Base-by-base conservation (phyloP, 352 stramenopile genomes). In the Phytopythium chamaehyphon region DNA sequence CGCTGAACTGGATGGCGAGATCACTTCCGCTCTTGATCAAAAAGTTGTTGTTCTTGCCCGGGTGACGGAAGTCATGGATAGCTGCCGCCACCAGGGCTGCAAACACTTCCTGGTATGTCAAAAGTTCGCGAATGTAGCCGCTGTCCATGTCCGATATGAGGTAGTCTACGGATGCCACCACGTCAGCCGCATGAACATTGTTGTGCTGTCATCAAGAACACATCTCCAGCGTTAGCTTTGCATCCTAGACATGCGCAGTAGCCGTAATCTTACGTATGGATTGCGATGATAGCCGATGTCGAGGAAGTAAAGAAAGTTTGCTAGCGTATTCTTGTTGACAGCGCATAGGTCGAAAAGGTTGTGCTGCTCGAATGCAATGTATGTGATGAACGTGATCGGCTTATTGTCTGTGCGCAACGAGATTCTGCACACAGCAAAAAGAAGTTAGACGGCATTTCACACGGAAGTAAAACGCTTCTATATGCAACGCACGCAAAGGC, bases 21-120 rank as follows among this genome's bases (percentile, higher is more conserved):
- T 86, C 79, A 49, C 73, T 86, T 7, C 64, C 70, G 40, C 69
- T 78, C 53, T 90, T 90, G 53, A 92, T 69, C 64, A 92, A 81
- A 26, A 92, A 94, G 54, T 89, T 90, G 62, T 96, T 93, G 44
- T 80, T 91, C 40, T 91, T 92, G 18, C 82, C 86, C 0, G 83
- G 81, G 28, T 95, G 86, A 0, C 78, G 67, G 49, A 95, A 93
- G 35, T 93, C 84, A 48, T 95, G 86, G 40, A 94, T 86, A 1
- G 86, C 84, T 0, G 85, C 86, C 9, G 81, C 83, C 26, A 95
- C 64, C 11, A 92, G 83, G 18, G 77, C 77, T 1, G 82, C 82
- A 50, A 90, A 89, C 22, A 93, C 80, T 50, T 93, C 82, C 52
- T 88, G 79, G 43, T 83, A 84, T 7, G 80, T 93, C 43, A 93